These are phyloP conservation scores for Naganishia liquefaciens DNA, from an alignment of 1,284 basidiomycete genomes.

Conservation along the genomic window DNA sequence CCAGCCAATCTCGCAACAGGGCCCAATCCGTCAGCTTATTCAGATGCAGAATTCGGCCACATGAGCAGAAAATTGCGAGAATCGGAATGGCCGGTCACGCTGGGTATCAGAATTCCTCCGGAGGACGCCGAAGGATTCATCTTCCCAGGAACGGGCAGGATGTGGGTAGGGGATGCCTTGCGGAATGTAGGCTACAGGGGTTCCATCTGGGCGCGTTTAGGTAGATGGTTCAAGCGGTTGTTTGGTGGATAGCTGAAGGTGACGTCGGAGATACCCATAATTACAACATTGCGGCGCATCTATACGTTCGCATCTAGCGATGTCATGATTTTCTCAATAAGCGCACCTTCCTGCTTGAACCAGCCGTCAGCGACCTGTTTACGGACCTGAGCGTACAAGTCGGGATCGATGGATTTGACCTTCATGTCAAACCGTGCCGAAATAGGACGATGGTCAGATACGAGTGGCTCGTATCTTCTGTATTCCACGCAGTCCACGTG, in stretches of 20 bases:
- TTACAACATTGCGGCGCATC: slow-evolving; percentile 12
- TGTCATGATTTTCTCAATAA: slow-evolving; percentile 57
- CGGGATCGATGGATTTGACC: slow-evolving; percentile 69
- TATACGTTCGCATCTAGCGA: slow-evolving; percentile 5
- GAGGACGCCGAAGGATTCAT: slow-evolving; percentile 44
- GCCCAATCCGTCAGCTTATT: slow-evolving; percentile 33
- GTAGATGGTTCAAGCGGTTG: slow-evolving; percentile 45
- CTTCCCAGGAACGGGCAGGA: slow-evolving; percentile 45
- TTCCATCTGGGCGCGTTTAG: slow-evolving; percentile 45
- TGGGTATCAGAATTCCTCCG: slow-evolving; percentile 37
- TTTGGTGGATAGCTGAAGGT: slow-evolving; percentile 35
- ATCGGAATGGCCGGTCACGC: slow-evolving; percentile 33
- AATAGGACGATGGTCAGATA: slow-evolving; percentile 83
- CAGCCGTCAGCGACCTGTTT: slow-evolving; percentile 62
- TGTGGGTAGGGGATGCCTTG: slow-evolving; percentile 43
- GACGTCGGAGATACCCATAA: neutral
- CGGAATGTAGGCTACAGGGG: slow-evolving; percentile 43
- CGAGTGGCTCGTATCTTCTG: slow-evolving; percentile 74
- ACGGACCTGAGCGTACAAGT: slow-evolving; percentile 62
- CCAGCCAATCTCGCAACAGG: slow-evolving; percentile 30
- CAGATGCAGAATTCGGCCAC: slow-evolving; percentile 38
- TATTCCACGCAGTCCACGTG: slow-evolving; percentile 69
- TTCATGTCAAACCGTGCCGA: slow-evolving; percentile 72
- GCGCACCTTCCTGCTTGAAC: slow-evolving; percentile 61
- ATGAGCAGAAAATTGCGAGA: slow-evolving; percentile 23